Evolutionary conservation across 305 asterid genomes (phyloP).

Genomic region (Fraxinus albicans): DNA sequence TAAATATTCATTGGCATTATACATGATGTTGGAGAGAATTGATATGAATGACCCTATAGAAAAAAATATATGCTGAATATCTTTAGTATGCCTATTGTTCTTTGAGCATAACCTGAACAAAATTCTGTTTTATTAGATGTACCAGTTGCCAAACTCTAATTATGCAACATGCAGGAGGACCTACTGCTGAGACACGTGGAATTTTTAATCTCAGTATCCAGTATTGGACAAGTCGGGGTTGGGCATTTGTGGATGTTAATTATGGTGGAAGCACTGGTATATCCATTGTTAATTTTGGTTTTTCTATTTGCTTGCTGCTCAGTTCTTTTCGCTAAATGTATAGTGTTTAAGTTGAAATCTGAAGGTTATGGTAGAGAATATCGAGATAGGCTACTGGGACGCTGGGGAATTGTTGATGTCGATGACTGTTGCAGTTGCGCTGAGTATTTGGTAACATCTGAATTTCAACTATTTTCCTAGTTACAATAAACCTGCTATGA

Average conservation of each 20-base stretch:
- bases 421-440: conserved; percentile 98
- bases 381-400: conserved; percentile 79
- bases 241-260: conserved; percentile 97
- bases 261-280: conserved; percentile 98
- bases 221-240: conserved; percentile 98
- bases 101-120: conserved; percentile 2
- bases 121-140: conserved; percentile 3
- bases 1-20: conserved; percentile 8
- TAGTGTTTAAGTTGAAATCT: conserved; percentile 26
- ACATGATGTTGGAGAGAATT: not conserved
- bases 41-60: not conserved
- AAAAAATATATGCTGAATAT: not conserved
- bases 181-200: conserved; percentile 92
- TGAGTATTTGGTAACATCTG: conserved; percentile 66
- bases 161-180: conserved; percentile 64
- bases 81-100: not conserved
- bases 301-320: not conserved
- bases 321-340: conserved; percentile 6
- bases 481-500: conserved; percentile 13
- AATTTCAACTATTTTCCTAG: not conserved
- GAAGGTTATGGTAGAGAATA: conserved; percentile 94
- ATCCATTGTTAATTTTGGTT: not conserved
- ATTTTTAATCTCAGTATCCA: conserved; percentile 75
- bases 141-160: conserved; percentile 8
- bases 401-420: conserved; percentile 93